Percentiles rank a stretch among this genome's conserved stretches.
Conservation (phyloP, 2,329 filamentous ascomycete species). For the Penicillium sp. region DNA sequence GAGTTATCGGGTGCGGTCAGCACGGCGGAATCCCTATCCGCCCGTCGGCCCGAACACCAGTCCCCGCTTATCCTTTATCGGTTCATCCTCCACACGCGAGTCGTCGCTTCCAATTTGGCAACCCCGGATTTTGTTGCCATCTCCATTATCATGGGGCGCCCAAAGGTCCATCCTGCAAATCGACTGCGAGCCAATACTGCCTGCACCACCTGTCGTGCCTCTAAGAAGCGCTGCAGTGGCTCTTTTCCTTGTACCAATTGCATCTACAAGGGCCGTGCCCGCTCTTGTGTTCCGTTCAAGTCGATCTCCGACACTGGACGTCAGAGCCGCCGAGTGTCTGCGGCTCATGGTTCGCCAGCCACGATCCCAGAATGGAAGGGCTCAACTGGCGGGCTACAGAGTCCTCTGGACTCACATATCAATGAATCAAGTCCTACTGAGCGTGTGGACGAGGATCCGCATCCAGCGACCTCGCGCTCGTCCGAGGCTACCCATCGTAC, state of each 20-base stretch:
- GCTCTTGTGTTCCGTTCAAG: slow-evolving; percentile 38
- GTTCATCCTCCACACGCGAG: too few species aligned
- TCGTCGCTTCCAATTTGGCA: too few species aligned
- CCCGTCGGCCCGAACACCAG: too few species aligned
- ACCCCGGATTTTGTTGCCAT: slow-evolving; percentile 8
- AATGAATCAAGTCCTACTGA: slow-evolving; percentile 1
- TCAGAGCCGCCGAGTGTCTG: slow-evolving; percentile 11
- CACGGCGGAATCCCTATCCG: too few species aligned
- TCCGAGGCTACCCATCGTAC: slow-evolving; percentile 33
- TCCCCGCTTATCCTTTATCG: too few species aligned
- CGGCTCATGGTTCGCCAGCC: slow-evolving; percentile 1
- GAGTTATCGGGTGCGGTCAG: too few species aligned
- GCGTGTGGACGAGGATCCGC: slow-evolving; percentile 1
- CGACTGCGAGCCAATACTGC: slow-evolving; percentile 51
- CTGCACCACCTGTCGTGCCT: slow-evolving; percentile 49
- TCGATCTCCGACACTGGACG: slow-evolving; percentile 23
- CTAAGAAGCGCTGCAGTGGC: slow-evolving; percentile 54
- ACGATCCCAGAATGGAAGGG: neutral
- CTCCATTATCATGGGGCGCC: slow-evolving; percentile 48
- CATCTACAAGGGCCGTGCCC: slow-evolving; percentile 43
- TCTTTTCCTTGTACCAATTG: slow-evolving; percentile 51
- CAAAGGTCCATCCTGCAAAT: slow-evolving; percentile 51
- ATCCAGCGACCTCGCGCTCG: slow-evolving; percentile 20
- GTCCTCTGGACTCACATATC: slow-evolving; percentile 3
- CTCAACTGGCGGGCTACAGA: neutral